Evolutionary conservation across 352 stramenopile genomes (phyloP), one percentile per base, ranked within the genome.

Genomic region (Blastocystis sp.): DNA sequence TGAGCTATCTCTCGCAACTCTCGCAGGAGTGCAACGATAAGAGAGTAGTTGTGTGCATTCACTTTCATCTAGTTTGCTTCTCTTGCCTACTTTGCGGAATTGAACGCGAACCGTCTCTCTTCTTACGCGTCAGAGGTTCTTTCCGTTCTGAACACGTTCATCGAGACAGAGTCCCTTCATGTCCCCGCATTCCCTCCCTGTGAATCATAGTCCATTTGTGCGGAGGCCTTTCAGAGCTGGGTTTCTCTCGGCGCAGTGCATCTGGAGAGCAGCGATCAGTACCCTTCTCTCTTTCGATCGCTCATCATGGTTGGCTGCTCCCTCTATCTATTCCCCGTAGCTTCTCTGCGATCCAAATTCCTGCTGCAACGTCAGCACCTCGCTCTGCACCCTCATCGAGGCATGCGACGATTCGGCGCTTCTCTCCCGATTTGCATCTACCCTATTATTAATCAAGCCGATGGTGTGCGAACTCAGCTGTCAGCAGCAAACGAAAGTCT

Each of bases 21-120:
- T 53, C 74, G 19, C 52, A 70, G 23, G 74, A 84, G 60, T 84
- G 74, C 17, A 38, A 56, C 17, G 74, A 84, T 34, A 69, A 84
- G 34, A 66, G 74, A 14, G 74, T 70, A 34, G n/a, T 21, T 71
- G 2, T 4, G 45, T 2, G 1, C 7, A 7, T 40, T 2, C 38
- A 41, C 69, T 28, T 38, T 14, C 41, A 34, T 53, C 17, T 52
- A 84, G 74, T 84, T 84, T 34, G 34, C 74, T 3, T 67, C 74
- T 11, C 38, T 84, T 5, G 53, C 60, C 9, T 62, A 84, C n/a
- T 67, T 69, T 52, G n/a, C 40, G 19, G 56, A 84, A 52, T 60
- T 69, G 10, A 84, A 84, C 34, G 7, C 10, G 19, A 4, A 52
- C 34, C 48, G 74, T 21, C 60, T 84, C 4, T 48, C n/a, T 11